phyloP scores from a whole-genome alignment of 2,329 filamentous ascomycete genomes.

The Elsinoe batatas region DNA sequence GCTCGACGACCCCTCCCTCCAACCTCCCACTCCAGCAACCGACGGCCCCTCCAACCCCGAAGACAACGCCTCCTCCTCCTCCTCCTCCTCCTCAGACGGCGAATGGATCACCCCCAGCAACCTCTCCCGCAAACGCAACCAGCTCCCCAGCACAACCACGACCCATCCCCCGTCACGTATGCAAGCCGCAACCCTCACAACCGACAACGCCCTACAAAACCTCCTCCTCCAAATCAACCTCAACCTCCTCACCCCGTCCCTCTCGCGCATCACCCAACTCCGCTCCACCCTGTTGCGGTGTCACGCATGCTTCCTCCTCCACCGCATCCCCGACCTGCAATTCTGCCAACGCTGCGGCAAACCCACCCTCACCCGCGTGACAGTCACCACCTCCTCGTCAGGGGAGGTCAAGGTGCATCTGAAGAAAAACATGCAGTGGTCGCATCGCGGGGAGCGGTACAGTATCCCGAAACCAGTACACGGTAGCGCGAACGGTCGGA shows the following conservation, averaged over 20 bases:
- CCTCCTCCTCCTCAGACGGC: constrained; percentile 49
- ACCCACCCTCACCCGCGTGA: constrained; percentile 71
- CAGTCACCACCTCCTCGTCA: constrained; percentile 70
- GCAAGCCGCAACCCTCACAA: constrained; percentile 84
- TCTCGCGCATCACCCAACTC: constrained; percentile 72
- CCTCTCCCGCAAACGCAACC: constrained; percentile 70
- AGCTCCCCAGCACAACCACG: constrained; percentile 40
- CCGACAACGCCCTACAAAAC: constrained; percentile 97
- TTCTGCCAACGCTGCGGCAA: constrained; percentile 92
- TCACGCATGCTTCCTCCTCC: constrained; percentile 83
- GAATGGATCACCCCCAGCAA: constrained; percentile 95
- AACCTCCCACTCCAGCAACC: constrained; percentile 19
- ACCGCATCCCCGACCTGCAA: constrained; percentile 74
- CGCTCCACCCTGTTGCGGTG: constrained; percentile 87
- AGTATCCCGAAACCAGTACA: constrained; percentile 84
- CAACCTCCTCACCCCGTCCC: constrained; percentile 67
- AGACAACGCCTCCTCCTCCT: constrained; percentile 39
- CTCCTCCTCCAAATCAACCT: constrained; percentile 91
- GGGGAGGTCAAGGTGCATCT: constrained; percentile 79
- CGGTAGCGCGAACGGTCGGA: constrained; percentile 70
- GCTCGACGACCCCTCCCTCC: constrained; percentile 19
- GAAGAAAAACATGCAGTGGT: constrained; percentile 94
- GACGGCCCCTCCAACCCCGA: constrained; percentile 15
- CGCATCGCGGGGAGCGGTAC: constrained; percentile 83
- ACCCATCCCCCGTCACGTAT: constrained; percentile 50